A percentile compares a stretch with the other conserved stretches of the same genome.
Evolutionary conservation across 352 stramenopile genomes (phyloP).

Genomic region (Pythium chondricola): DNA sequence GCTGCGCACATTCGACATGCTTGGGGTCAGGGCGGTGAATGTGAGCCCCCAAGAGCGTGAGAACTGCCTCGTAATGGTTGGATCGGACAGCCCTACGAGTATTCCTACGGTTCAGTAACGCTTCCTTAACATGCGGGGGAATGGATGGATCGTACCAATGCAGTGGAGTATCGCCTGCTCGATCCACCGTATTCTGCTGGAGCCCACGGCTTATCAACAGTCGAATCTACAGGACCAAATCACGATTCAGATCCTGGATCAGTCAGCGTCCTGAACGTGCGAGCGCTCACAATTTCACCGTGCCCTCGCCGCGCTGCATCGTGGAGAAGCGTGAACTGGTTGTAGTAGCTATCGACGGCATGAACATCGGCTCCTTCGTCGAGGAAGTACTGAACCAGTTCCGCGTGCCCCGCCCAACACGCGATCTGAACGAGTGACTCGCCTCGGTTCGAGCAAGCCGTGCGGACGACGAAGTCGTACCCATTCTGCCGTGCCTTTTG

Average conservation of each 20-base stretch:
- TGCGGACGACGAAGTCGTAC: slow-evolving; percentile 47
- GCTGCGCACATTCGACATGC: slow-evolving; percentile 23
- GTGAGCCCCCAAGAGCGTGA: slow-evolving; percentile 40
- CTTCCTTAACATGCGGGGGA: not conserved
- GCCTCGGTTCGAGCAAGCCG: slow-evolving; percentile 39
- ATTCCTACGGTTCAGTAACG: not conserved
- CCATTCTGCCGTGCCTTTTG: slow-evolving; percentile 54
- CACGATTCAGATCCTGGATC: not conserved
- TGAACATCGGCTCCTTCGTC: slow-evolving; percentile 50
- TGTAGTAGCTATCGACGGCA: slow-evolving; percentile 44
- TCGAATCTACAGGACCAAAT: slow-evolving; percentile 27
- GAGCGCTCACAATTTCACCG: slow-evolving; percentile 31
- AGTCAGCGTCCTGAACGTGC: not conserved
- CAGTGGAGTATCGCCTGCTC: slow-evolving; percentile 47
- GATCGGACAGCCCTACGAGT: slow-evolving; percentile 39
- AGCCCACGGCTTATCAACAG: slow-evolving; percentile 41
- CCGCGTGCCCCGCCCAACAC: slow-evolving; percentile 62
- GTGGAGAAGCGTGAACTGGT: slow-evolving; percentile 59
- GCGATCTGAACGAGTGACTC: slow-evolving; percentile 63
- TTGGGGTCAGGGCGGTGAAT: slow-evolving; percentile 22
- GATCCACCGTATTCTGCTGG: slow-evolving; percentile 34
- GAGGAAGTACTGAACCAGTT: slow-evolving; percentile 50
- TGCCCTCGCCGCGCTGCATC: slow-evolving; percentile 54
- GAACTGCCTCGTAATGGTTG: slow-evolving; percentile 53
- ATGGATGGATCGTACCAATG: slow-evolving; percentile 71